Base-by-base conservation (phyloP, 768 basidiomycete species). In the Amanita thiersii region DNA sequence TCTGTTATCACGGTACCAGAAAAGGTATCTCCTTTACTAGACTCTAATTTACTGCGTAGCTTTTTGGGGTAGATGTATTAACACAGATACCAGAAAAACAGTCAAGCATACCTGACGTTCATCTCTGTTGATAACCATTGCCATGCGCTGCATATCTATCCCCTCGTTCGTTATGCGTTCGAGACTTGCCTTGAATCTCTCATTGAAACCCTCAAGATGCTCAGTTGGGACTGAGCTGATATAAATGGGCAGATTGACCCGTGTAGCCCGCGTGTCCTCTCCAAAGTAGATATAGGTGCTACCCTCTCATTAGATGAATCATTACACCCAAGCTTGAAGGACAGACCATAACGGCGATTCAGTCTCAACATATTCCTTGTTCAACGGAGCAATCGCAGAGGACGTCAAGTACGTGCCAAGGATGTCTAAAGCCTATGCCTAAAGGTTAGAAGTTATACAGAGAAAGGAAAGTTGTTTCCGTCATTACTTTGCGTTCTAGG, bases 301-400 rank as follows among this genome's bases (percentile, higher is more conserved):
- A 49, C 20, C 10, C 19, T 15, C 44, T 9, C 29, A 37, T 35
- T 6, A 52, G 48, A 48, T 17, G 19, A 24, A 37, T 21, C 24
- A 11, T 19, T 30, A 28, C 17, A 39, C 14, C 31, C 46, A 34
- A 4, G 28, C 9, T 14, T 32, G 31, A 25, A 18, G 21, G 14
- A 55, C 72, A 30, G 50, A 88, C 89, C 91, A 96, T 38, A 87
- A 71, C 0, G 96, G 96, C 36, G 81, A 78, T 49, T 91, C 81
- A 39, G 83, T 86, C 60, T 99, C 96, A 30, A 98, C 72, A 47
- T 85, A 96, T 59, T 92, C 87, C 61, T 93, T 96, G 54, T 83
- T 88, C 45, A 90, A 60, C 34, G 86, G 86, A 10, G 87, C 83
- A 14, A 77, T 81, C 2, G 85, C 64, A 25, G 86, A 87, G 12